A percentile compares a stretch with the other conserved stretches of the same genome.
phyloP scores from a whole-genome alignment of 768 basidiomycete genomes.

The Steccherinum ochraceum region DNA sequence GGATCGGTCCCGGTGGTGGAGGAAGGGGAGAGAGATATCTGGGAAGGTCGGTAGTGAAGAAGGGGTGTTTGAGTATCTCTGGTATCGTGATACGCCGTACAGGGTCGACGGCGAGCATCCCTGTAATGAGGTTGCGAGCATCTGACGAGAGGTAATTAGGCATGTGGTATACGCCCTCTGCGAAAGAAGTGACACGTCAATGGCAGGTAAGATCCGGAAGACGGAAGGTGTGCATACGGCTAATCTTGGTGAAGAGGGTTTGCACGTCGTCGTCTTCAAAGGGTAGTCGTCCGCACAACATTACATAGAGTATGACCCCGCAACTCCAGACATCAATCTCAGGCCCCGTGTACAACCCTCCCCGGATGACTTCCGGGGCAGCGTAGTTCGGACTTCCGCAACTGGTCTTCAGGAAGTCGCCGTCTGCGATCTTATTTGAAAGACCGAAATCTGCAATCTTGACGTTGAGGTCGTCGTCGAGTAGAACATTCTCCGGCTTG shows the following conservation, averaged over 20 bases:
- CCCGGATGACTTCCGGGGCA: conserved; percentile 95
- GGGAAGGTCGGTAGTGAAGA: conserved; percentile 81
- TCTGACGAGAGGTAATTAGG: conserved; percentile 77
- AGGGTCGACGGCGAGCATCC: conserved; percentile 93
- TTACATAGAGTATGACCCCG: conserved; percentile 98
- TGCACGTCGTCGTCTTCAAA: conserved; percentile 98
- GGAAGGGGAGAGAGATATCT: conserved; percentile 84
- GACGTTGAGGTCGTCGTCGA: conserved; percentile 81
- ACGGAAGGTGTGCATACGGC: conserved; percentile 43
- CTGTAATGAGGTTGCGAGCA: conserved; percentile 69
- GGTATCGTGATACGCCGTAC: conserved; percentile 91
- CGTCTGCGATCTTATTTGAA: conserved; percentile 93
- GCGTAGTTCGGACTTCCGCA: conserved; percentile 99
- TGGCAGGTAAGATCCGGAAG: not conserved
- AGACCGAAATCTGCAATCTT: conserved; percentile 99
- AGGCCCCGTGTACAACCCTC: conserved; percentile 92
- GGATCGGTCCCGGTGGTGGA: conserved; percentile 67
- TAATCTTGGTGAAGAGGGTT: conserved; percentile 89
- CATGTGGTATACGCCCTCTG: conserved; percentile 84
- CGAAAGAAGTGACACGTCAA: conserved; percentile 4
- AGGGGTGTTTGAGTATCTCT: conserved; percentile 87
- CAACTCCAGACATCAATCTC: conserved; percentile 99
- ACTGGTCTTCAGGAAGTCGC: conserved; percentile 93
- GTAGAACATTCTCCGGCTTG: conserved; percentile 93
- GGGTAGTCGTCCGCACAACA: conserved; percentile 91